Conservation (phyloP, 345 rosid genomes). For the Acer saccharum region DNA sequence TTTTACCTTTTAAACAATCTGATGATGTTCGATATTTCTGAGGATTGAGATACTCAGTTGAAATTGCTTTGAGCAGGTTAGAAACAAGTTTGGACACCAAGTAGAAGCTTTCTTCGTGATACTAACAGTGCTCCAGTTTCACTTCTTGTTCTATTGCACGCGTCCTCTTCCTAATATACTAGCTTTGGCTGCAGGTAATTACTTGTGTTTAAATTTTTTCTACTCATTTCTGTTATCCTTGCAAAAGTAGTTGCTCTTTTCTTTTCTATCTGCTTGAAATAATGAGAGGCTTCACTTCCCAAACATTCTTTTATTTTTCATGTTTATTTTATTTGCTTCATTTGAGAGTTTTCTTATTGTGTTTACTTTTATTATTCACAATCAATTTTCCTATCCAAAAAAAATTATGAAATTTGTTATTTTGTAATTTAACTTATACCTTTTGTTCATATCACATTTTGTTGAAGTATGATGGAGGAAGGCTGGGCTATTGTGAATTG, state of each 20-base stretch:
- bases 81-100: slow-evolving; percentile 78
- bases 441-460: neutral
- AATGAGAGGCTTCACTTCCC: neutral
- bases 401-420: neutral
- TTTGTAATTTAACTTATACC: neutral
- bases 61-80: slow-evolving; percentile 55
- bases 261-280: neutral
- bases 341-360: too few relatives aligned
- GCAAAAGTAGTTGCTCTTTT: slow-evolving; percentile 5
- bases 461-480: neutral
- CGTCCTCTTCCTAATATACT: slow-evolving; percentile 92
- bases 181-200: slow-evolving; percentile 84
- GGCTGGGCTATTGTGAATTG: slow-evolving; percentile 1
- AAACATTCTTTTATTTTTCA: neutral
- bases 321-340: neutral
- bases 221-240: slow-evolving; percentile 1
- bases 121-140: slow-evolving; percentile 84
- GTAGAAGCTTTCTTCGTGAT: slow-evolving; percentile 92
- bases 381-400: neutral
- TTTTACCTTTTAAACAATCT: neutral
- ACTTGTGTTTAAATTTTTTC: slow-evolving; percentile 6
- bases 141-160: slow-evolving; percentile 89
- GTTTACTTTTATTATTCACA: neutral
- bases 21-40: slow-evolving; percentile 6
- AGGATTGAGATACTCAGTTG: slow-evolving; percentile 5